Conservation (phyloP, 2,329 filamentous ascomycete species). For the Arthrobotrys conoides region DNA sequence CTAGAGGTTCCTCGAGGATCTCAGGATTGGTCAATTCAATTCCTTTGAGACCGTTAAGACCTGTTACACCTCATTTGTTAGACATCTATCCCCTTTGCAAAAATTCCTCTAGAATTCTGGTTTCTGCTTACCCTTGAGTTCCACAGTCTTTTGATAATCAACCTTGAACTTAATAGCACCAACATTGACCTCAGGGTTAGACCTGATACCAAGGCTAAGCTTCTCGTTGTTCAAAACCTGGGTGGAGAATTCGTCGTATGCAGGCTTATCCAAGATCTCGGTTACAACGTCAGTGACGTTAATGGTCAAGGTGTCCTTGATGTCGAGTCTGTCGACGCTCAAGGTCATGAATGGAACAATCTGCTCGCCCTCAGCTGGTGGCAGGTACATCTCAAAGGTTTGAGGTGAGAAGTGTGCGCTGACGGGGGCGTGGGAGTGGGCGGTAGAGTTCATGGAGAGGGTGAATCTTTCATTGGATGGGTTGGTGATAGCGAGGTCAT, state of each 20-base stretch:
- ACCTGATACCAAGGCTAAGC: slow-evolving; percentile 71
- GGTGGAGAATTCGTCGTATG: slow-evolving; percentile 73
- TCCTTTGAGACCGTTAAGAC: slow-evolving; percentile 73
- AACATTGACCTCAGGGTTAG: slow-evolving; percentile 72
- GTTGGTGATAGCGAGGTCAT: slow-evolving; percentile 71
- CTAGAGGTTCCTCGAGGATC: slow-evolving; percentile 68
- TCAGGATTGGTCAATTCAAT: slow-evolving; percentile 71
- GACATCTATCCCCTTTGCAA: not conserved
- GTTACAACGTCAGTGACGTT: slow-evolving; percentile 71
- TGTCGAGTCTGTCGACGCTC: slow-evolving; percentile 71
- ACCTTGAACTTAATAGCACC: slow-evolving; percentile 70
- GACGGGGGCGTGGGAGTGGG: slow-evolving; percentile 71
- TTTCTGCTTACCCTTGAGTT: slow-evolving; percentile 69
- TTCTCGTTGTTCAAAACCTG: slow-evolving; percentile 72
- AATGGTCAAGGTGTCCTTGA: slow-evolving; percentile 70
- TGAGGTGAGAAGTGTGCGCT: slow-evolving; percentile 64
- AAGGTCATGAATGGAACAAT: slow-evolving; percentile 71
- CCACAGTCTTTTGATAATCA: slow-evolving; percentile 73
- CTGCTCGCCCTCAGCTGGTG: slow-evolving; percentile 67
- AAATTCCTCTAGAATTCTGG: not conserved
- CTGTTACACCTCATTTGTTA: slow-evolving; percentile 63
- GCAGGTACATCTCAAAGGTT: slow-evolving; percentile 72
- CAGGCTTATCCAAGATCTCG: slow-evolving; percentile 69
- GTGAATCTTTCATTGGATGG: slow-evolving; percentile 69
- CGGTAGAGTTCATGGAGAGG: slow-evolving; percentile 74